Base-by-base conservation (phyloP, 768 basidiomycete species). In the Lactarius deliciosus region DNA sequence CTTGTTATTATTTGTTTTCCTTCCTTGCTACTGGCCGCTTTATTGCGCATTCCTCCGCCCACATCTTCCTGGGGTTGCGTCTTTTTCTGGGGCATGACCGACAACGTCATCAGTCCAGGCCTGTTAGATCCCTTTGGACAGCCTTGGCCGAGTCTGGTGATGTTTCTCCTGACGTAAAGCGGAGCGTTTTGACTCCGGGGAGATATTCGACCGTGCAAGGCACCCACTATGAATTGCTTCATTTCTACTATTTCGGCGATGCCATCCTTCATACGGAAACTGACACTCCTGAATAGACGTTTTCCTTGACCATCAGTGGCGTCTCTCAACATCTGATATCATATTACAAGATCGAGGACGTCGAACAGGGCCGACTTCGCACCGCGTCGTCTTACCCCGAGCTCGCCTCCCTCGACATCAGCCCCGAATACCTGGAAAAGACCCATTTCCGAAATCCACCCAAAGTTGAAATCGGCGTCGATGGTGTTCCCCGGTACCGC, bases 331-430 rank as follows among this genome's bases (percentile, higher is more conserved):
- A 97, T 75, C 83, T 97, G 63, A 92, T 98, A 60, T 95, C 94
- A 5, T 98, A 98, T 79, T 98, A 97, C 81, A 89, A 88, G 71
- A 83, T 96, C 61, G 89, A 92, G 68, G 96, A 98, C 75, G 94
- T 97, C 34, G 85, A 92, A 64, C 86, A 86, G 57, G 96, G 95
- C 16, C 89, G 93, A 36, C 85, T 98, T 15, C 88, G 94, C 41
- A 83, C 91, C 0, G 96, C 96, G 0, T 96, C 93, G 0, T 89
- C 92, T 2, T 81, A 96, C 0, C 91, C 93, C 0, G 94, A 98
- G 75, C 83, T 98, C 25, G 88, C 89, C 0, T 85, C 90, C 0
- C 82, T 98, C 34, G 90, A 92, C 68, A 96, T 98, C 74, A 89
- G 86, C 68, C 86, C 90, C 6, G 89, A 92, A 70, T 95, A 95